Evolutionary conservation across 208 protist species (phyloP), one percentile per base, ranked within the genome.

Genomic region (Herpetomonas samuelpessoai): DNA sequence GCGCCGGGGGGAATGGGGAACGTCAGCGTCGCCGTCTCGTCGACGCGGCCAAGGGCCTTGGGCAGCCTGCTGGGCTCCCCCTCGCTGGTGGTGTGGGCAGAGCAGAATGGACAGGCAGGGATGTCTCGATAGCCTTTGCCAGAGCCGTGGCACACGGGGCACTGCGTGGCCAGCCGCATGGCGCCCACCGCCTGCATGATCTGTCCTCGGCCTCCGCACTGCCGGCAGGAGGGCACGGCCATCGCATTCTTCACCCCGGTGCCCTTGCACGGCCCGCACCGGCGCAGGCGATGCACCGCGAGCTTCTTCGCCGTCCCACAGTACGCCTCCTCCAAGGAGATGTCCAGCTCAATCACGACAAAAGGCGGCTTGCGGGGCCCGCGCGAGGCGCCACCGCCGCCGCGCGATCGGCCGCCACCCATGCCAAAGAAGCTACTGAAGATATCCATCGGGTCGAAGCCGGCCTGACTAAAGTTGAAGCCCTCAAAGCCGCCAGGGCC

Each of bases 241-340:
- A 48, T 64, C 10, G 82, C 78, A 19, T 61, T 71, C 16, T 65
- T 65, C 0, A 77, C 71, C 31, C 91, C 88, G 38, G 59, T 31
- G 3, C 86, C 91, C 1, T 71, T 61, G 62, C 93, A 97, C 3
- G 14, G n/a, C 0, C 58, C 25, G 62, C 93, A 97, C n/a, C 59
- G 64, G 0, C 83, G 68, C 27, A 81, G 65, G 12, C 86, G 80
- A 26, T n/a, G 78, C 49, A 99, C 77, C 22, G 77, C 71, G 25
- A 99, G 48, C 65, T 98, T 96, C 57, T 84, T 86, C 7, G 80
- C 85, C 51, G 95, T 97, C 28, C 98, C 98, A 27, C 93, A 98
- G 83, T 99, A 99, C 24, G 99, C 71, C 67, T 98, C 91, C 62
- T 99, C 97, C 26, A 99, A 86, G 6, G 86, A 83, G 39, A 98